Evolutionary conservation across 163 green algal species (phyloP), one percentile per base, ranked within the genome.

Genomic region (Chloromonas sp.): DNA sequence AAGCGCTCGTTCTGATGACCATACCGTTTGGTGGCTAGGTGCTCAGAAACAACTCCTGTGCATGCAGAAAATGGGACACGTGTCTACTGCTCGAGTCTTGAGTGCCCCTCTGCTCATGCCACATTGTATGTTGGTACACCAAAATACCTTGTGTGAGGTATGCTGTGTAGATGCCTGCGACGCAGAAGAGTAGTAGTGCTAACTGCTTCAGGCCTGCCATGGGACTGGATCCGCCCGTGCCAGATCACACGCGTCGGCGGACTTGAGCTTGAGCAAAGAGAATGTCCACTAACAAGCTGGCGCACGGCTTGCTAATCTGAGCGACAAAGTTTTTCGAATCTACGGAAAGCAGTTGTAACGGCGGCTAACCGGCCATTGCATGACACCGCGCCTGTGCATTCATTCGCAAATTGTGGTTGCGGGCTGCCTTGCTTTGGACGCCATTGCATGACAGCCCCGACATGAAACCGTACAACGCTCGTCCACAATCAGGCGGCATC

Each of bases 101-200:
- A 36, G 36, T 36, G 36, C 36, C 36, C 36, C 36, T 36, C 36
- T 36, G 36, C 36, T 36, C 36, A 36, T 79, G 57, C 2, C 36
- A 60, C 66, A 60, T 60, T 14, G n/a, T 14, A n/a, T 71, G 60
- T 71, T 83, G 5, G 15, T n/a, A 58, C 59, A 80, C 3, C 57
- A 59, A 3, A 81, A 80, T 60, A 85, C 82, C 93, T 85, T 98
- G 96, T 0, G 96, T 98, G 1, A 98, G 88, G 88, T 98, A 98
- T 13, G 94, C 93, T 0, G 81, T 91, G 82, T 98, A 98, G 62
- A 98, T 98, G 14, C 96, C 96, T 8, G 74, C 89, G 0, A 93
- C 89, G 83, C 93, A 96, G 1, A 91, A 70, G 0, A 94, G 60
- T 36, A 84, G 60, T 11, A 83, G 79, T 13, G 14, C 71, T 59